Percentiles rank a stretch among this genome's conserved stretches.
Conservation (phyloP, 768 basidiomycete genomes). For the Pisolithus sp. region DNA sequence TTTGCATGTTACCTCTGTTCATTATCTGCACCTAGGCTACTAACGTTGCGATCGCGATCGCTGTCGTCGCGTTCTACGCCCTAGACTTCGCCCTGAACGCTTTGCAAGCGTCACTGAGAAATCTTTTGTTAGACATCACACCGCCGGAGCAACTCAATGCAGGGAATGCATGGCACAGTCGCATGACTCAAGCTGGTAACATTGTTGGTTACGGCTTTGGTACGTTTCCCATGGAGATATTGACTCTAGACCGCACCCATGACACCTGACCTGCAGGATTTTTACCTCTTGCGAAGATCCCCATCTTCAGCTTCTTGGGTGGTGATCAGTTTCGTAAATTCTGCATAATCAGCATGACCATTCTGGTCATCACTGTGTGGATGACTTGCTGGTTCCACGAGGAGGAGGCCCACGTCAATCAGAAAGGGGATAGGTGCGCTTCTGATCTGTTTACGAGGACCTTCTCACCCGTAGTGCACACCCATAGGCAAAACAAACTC, state of each 20-base stretch:
- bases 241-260: neutral
- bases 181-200: conserved; percentile 96
- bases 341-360: conserved; percentile 76
- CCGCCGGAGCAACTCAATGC: conserved; percentile 84
- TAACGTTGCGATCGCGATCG: conserved; percentile 74
- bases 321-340: conserved; percentile 96
- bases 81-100: conserved; percentile 98
- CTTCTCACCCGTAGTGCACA: neutral
- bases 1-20: neutral
- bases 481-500: conserved; percentile 40
- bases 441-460: neutral
- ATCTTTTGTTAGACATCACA: conserved; percentile 87
- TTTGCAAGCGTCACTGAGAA: conserved; percentile 84
- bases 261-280: conserved; percentile 48
- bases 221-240: conserved; percentile 26
- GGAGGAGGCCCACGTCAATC: conserved; percentile 60
- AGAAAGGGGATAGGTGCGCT: conserved; percentile 37
- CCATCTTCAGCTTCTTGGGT: conserved; percentile 73
- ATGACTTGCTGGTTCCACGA: conserved; percentile 84
- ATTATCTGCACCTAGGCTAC: conserved; percentile 39
- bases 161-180: conserved; percentile 97
- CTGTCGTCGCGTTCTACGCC: conserved; percentile 85
- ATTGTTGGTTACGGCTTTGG: conserved; percentile 93
- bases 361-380: conserved; percentile 76
- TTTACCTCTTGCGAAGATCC: conserved; percentile 76